Conservation (phyloP, 2,329 filamentous ascomycete species). For the Beauveria asiatica region DNA sequence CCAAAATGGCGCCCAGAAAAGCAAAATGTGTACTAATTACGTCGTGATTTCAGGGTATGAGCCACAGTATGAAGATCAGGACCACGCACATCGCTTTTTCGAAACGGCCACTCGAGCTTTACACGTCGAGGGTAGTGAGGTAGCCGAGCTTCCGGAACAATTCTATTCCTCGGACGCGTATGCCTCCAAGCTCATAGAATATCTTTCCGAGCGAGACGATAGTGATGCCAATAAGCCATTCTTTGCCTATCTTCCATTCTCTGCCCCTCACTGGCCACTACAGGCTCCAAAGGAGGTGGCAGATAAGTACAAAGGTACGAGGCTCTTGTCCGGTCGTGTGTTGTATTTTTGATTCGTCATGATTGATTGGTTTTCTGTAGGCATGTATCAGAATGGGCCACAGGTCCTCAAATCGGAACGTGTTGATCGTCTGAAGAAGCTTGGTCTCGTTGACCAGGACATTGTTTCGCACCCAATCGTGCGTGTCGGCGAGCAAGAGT, state of each 20-base stretch:
- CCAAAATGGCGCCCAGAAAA: not conserved
- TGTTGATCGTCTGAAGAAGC: constrained; percentile 45
- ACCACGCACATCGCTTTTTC: constrained; percentile 31
- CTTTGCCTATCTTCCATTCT: constrained; percentile 53
- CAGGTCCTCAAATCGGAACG: constrained; percentile 45
- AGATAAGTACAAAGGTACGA: constrained; percentile 43
- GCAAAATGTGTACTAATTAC: not conserved
- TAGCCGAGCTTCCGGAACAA: constrained; percentile 33
- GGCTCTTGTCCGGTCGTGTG: too few relatives aligned
- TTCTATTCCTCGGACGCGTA: constrained; percentile 49
- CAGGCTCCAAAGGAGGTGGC: constrained; percentile 48
- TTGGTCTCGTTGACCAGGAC: constrained; percentile 44
- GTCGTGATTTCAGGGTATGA: constrained; percentile 31
- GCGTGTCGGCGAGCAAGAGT: constrained; percentile 30
- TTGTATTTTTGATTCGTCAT: not conserved
- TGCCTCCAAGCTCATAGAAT: constrained; percentile 42
- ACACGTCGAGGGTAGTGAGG: constrained; percentile 22
- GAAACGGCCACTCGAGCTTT: constrained; percentile 21
- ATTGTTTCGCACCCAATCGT: constrained; percentile 43
- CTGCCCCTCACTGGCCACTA: constrained; percentile 55
- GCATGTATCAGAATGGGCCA: constrained; percentile 51
- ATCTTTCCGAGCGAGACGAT: constrained; percentile 40
- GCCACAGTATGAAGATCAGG: constrained; percentile 29
- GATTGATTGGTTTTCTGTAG: not conserved
- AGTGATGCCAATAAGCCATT: constrained; percentile 35